phyloP scores from a whole-genome alignment of 495 filamentous ascomycete genomes.

The Neurospora cerealis region DNA sequence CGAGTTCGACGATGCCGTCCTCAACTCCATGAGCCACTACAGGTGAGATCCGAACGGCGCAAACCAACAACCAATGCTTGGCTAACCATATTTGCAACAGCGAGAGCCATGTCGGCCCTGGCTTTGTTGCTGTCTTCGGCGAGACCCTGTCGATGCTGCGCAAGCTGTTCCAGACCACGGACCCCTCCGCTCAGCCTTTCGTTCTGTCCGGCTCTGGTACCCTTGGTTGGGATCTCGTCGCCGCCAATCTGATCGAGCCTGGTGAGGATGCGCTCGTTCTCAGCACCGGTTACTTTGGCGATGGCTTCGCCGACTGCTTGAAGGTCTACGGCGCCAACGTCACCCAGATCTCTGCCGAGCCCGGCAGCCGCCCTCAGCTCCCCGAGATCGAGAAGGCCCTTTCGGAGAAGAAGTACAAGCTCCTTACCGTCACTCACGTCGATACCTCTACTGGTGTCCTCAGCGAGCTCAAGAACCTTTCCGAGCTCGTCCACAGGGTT shows the following conservation, averaged over 20 bases:
- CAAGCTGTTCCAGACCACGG: slow-evolving; percentile 82
- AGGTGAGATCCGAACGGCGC: slow-evolving; percentile 42
- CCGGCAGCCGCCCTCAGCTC: slow-evolving; percentile 81
- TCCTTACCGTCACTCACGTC: slow-evolving; percentile 90
- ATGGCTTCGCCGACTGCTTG: slow-evolving; percentile 88
- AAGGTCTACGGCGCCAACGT: slow-evolving; percentile 80
- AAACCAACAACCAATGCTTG: neutral
- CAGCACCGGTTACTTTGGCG: slow-evolving; percentile 93
- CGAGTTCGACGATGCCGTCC: slow-evolving; percentile 96
- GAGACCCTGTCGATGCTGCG: slow-evolving; percentile 81
- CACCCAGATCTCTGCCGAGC: slow-evolving; percentile 79
- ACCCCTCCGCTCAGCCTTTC: slow-evolving; percentile 78
- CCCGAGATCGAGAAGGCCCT: slow-evolving; percentile 79
- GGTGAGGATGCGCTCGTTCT: slow-evolving; percentile 88
- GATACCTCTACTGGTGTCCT: slow-evolving; percentile 95
- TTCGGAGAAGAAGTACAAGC: slow-evolving; percentile 80
- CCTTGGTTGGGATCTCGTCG: slow-evolving; percentile 91
- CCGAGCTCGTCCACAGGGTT: slow-evolving; percentile 71
- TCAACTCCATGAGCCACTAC: slow-evolving; percentile 91
- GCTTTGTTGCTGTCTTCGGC: slow-evolving; percentile 84
- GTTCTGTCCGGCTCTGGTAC: slow-evolving; percentile 91
- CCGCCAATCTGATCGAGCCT: slow-evolving; percentile 77
- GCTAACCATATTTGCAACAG: slow-evolving; percentile 31
- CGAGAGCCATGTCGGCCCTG: slow-evolving; percentile 81
- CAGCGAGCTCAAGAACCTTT: slow-evolving; percentile 74